Percentiles rank a stretch among this genome's conserved stretches.
These are phyloP conservation scores for Xylariaceae sp. DNA, from an alignment of 2,329 filamentous ascomycete genomes.

Conservation along the genomic window DNA sequence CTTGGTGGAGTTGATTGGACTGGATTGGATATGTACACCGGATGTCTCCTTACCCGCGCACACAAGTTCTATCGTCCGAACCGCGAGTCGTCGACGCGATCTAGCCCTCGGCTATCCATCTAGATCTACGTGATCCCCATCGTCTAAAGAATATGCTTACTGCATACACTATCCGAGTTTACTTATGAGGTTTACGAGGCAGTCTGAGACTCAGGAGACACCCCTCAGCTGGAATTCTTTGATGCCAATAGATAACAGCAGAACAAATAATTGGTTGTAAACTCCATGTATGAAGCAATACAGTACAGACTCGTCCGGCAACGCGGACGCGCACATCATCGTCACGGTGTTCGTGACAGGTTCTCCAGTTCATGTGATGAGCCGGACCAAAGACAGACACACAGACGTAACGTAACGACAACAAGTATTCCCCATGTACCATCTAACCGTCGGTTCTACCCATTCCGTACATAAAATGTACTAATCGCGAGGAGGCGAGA, in stretches of 20 bases:
- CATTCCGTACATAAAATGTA: no score
- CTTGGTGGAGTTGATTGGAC: background rate
- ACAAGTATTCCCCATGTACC: no score
- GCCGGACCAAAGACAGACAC: background rate
- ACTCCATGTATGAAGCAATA: background rate
- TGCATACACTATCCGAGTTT: no score
- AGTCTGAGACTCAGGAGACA: no score
- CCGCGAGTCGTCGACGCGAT: background rate
- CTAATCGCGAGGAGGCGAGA: no score
- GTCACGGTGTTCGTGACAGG: background rate
- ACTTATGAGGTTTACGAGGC: no score
- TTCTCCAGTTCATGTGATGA: background rate
- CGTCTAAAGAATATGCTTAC: no score
- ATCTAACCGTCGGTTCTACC: no score
- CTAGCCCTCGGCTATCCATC: background rate
- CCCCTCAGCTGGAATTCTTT: background rate
- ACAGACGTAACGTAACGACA: background rate
- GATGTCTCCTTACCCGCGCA: background rate
- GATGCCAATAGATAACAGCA: background rate
- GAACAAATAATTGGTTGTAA: background rate
- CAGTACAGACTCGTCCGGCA: background rate
- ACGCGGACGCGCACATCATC: background rate
- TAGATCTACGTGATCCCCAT: background rate
- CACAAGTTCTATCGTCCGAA: background rate
- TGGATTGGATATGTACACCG: background rate